phyloP scores from a whole-genome alignment of 2,329 filamentous ascomycete genomes.

The Phyllosticta capitalensis region DNA sequence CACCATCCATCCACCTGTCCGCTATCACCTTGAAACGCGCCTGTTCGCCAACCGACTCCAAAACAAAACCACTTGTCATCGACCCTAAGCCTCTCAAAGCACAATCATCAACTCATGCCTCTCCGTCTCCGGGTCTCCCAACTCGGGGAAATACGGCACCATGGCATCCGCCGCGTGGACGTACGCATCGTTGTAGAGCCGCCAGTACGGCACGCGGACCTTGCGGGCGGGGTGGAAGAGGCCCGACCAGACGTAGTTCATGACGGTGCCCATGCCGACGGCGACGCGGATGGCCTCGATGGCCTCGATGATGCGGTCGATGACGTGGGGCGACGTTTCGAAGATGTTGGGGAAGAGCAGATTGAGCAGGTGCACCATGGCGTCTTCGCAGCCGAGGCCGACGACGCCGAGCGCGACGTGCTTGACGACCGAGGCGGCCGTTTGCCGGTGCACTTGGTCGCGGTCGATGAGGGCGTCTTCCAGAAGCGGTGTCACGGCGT shows the following conservation, averaged over 20 bases:
- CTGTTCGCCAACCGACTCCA: neutral
- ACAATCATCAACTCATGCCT: constrained; percentile 76
- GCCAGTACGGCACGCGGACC: constrained; percentile 90
- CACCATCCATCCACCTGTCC: neutral
- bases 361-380: constrained; percentile 96
- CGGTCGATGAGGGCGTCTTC: constrained; percentile 96
- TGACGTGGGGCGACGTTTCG: constrained; percentile 95
- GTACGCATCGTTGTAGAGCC: constrained; percentile 94
- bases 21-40: neutral
- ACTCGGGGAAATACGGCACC: constrained; percentile 88
- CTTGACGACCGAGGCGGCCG: constrained; percentile 92
- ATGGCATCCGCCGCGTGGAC: constrained; percentile 87
- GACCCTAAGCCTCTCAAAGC: constrained; percentile 44
- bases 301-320: constrained; percentile 93
- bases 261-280: constrained; percentile 79
- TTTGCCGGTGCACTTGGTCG: constrained; percentile 96
- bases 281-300: constrained; percentile 94
- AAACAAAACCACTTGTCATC: neutral
- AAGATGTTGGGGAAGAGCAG: constrained; percentile 94
- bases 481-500: constrained; percentile 88
- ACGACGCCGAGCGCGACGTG: constrained; percentile 97
- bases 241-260: constrained; percentile 98
- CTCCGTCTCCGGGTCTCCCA: constrained; percentile 71
- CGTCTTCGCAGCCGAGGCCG: constrained; percentile 92
- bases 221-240: constrained; percentile 95